phyloP scores from a whole-genome alignment of 805 yeast genomes.

The Torulaspora gathmanii region DNA sequence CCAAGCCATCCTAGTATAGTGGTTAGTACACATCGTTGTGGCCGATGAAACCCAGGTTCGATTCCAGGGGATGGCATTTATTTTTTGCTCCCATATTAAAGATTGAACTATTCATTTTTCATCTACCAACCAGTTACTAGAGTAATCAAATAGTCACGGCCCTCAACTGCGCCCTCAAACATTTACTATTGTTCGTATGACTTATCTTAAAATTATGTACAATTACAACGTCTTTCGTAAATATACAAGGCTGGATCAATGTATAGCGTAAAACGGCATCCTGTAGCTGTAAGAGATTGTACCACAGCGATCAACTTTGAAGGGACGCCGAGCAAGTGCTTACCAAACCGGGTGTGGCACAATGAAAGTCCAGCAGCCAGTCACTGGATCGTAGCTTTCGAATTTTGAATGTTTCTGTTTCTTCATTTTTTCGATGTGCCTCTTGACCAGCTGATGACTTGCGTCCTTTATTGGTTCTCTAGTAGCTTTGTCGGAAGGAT shows the following conservation, averaged over 20 bases:
- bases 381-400: conserved; percentile 67
- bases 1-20: conserved; percentile 48
- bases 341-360: conserved; percentile 27
- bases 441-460: conserved; percentile 62
- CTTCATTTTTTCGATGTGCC: conserved; percentile 66
- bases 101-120: no score
- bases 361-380: conserved; percentile 67
- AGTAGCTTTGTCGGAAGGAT: conserved; percentile 69
- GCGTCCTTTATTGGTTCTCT: conserved; percentile 73
- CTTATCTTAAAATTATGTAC: background rate
- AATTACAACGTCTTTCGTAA: conserved; percentile 1
- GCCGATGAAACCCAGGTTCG: conserved; percentile 73
- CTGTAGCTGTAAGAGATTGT: background rate
- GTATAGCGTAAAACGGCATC: background rate
- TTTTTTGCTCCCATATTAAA: no score
- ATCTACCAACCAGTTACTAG: no score
- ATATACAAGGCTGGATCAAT: background rate
- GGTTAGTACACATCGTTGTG: conserved; percentile 71
- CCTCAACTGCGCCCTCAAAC: no score
- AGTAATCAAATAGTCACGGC: no score
- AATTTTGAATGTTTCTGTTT: conserved; percentile 52
- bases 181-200: background rate
- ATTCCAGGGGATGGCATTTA: conserved; percentile 63
- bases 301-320: background rate
- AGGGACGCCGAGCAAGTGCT: background rate